Evolutionary conservation across 371 early-diverging fungal species (phyloP).

Genomic region (Rhizomucor pusillus): DNA sequence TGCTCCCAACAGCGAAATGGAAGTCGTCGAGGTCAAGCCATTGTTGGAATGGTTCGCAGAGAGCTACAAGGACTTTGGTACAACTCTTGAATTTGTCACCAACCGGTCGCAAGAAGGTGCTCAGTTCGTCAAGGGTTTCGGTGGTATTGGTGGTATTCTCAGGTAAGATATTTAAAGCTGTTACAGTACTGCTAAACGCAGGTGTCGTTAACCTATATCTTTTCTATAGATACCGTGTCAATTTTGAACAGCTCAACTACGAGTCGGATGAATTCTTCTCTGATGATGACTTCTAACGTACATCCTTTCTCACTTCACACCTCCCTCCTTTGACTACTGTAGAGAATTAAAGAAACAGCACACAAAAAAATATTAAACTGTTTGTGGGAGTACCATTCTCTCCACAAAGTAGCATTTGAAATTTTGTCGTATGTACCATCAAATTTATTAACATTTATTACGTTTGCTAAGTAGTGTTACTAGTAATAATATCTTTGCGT

Average conservation of each 20-base stretch:
- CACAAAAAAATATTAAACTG: too few relatives aligned
- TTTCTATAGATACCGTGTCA: conserved; percentile 82
- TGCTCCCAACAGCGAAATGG: conserved; percentile 60
- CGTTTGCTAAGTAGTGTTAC: too few relatives aligned
- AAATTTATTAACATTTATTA: too few relatives aligned
- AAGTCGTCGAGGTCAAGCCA: conserved; percentile 74
- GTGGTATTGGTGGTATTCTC: conserved; percentile 95
- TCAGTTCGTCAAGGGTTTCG: conserved; percentile 99
- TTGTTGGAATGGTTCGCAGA: conserved; percentile 99
- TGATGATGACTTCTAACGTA: conserved; percentile 27
- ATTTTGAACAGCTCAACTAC: conserved; percentile 65
- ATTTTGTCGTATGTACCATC: too few relatives aligned
- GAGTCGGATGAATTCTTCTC: conserved; percentile 54
- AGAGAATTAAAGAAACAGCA: too few relatives aligned
- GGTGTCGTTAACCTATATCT: not conserved
- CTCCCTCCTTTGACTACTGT: too few relatives aligned
- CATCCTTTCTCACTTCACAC: too few relatives aligned
- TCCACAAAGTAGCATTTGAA: too few relatives aligned
- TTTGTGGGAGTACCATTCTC: too few relatives aligned
- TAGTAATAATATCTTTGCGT: too few relatives aligned
- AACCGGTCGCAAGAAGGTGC: conserved; percentile 98
- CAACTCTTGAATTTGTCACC: conserved; percentile 95
- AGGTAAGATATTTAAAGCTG: too few relatives aligned
- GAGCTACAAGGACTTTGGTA: conserved; percentile 95
- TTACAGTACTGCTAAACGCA: too few relatives aligned